These are phyloP conservation scores for Meira nashicola DNA, from an alignment of 1,284 basidiomycete genomes.

Conservation along the genomic window DNA sequence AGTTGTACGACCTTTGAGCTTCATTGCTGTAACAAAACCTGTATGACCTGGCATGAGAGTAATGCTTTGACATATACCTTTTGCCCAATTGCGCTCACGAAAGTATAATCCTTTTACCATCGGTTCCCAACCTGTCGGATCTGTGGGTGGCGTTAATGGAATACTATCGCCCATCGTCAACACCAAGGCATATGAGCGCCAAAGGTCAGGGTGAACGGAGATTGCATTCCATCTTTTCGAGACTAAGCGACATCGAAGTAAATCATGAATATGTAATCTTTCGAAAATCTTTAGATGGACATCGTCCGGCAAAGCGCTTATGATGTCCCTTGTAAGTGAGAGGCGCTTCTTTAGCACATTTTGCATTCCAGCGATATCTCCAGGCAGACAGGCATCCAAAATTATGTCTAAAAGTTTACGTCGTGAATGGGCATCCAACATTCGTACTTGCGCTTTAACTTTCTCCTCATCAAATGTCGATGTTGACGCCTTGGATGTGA, in stretches of 20 bases:
- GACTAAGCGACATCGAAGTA: slow-evolving; percentile 57
- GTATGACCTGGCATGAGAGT: slow-evolving; percentile 76
- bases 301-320: slow-evolving; percentile 67
- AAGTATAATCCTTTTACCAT: slow-evolving; percentile 76
- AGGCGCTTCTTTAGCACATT: slow-evolving; percentile 70
- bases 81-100: slow-evolving; percentile 75
- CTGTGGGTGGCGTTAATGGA: slow-evolving; percentile 21
- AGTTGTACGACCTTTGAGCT: slow-evolving; percentile 62
- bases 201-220: slow-evolving; percentile 68
- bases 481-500: neutral
- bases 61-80: slow-evolving; percentile 66
- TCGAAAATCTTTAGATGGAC: slow-evolving; percentile 66
- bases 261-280: slow-evolving; percentile 63
- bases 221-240: slow-evolving; percentile 70
- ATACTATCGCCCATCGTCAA: slow-evolving; percentile 71
- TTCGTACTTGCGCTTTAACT: slow-evolving; percentile 23
- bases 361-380: slow-evolving; percentile 32
- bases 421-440: slow-evolving; percentile 22
- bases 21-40: slow-evolving; percentile 77
- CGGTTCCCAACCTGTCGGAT: slow-evolving; percentile 57
- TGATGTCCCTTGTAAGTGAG: slow-evolving; percentile 71
- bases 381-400: slow-evolving; percentile 32
- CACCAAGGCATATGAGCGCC: slow-evolving; percentile 69
- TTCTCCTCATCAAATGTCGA: slow-evolving; percentile 21
- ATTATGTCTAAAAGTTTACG: slow-evolving; percentile 33